Percentiles rank a stretch among this genome's conserved stretches.
Conservation (phyloP, 2,329 filamentous ascomycete genomes). For the Cryphonectria parasitica region DNA sequence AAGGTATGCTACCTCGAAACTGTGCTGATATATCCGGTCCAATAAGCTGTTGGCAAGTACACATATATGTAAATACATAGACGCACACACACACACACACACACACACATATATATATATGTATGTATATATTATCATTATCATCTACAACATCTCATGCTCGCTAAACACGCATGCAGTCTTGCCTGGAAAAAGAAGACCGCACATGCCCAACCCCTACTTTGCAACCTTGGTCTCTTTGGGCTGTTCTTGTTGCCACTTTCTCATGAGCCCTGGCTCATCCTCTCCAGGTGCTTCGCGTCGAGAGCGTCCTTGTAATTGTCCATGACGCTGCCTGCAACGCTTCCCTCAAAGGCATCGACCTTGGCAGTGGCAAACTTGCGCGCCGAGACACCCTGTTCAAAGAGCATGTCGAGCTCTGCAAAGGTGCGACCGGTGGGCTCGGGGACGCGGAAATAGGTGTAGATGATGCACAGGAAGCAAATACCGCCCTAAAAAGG, state of each 20-base stretch:
- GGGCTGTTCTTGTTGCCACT: too few relatives aligned
- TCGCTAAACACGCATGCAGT: background rate
- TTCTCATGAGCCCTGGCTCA: constrained; percentile 19
- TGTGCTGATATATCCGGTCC: background rate
- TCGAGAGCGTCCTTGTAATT: constrained; percentile 50
- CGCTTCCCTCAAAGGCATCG: constrained; percentile 57
- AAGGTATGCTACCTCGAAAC: background rate
- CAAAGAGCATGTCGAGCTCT: constrained; percentile 84
- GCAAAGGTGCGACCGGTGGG: constrained; percentile 81
- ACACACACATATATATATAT: background rate
- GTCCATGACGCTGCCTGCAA: constrained; percentile 53
- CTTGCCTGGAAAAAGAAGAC: background rate
- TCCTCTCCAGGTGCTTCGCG: constrained; percentile 37
- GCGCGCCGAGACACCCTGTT: constrained; percentile 70
- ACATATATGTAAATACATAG: background rate
- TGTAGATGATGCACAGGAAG: constrained; percentile 80
- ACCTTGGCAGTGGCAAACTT: constrained; percentile 68
- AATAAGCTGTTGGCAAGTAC: background rate
- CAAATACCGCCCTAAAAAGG: constrained; percentile 66
- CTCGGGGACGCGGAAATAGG: constrained; percentile 80
- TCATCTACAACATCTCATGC: constrained; percentile 2
- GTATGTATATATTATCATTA: background rate
- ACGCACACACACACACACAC: background rate
- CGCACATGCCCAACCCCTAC: background rate
- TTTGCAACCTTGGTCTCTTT: background rate